Base-by-base conservation (phyloP, 768 basidiomycete genomes). In the Filobasidium wieringae region DNA sequence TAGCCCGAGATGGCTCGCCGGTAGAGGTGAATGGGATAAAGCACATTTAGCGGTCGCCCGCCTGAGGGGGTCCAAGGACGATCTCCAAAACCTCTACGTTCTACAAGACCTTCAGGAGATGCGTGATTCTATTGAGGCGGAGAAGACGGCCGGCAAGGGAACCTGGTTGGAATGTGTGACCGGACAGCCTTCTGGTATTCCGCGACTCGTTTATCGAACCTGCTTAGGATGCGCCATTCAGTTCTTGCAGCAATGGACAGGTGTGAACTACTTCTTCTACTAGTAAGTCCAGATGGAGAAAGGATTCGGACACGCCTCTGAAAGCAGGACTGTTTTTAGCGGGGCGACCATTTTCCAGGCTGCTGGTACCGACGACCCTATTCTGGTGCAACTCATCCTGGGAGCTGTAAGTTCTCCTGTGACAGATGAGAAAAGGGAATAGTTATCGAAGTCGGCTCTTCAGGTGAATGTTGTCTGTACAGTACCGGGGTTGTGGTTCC, bases 251-350 rank as follows among this genome's bases (percentile, higher is more conserved):
- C 68, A 72, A 52, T 69, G 63, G 66, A 71, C 70, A 29, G 70
- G 70, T 64, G 67, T 68, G 53, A 64, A 60, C n/a, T 60, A 40
- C 59, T 14, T 45, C 37, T 45, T 29, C 17, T 60, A 36, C 26
- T 30, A 50, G 27, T 32, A 76, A 92, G 89, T 41, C 74, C 87
- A 29, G 78, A 86, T 56, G n/a, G n/a, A n/a, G n/a, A n/a, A n/a
- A n/a, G n/a, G n/a, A n/a, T n/a, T n/a, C n/a, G n/a, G n/a, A n/a
- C n/a, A n/a, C n/a, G n/a, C n/a, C n/a, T n/a, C n/a, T n/a, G n/a
- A n/a, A 85, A 85, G 31, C 82, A 90, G 73, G 87, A 79, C 74
- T 80, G 83, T 68, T 81, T 90, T 61, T 88, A 92, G 72, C 79
- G 79, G 51, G 80, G 85, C 68, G 88, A 88, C 64, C 87, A 88